Percentiles rank a stretch among this genome's conserved stretches.
Evolutionary conservation across 2,329 filamentous ascomycete species (phyloP).

Genomic region (Paecilomyces niveus): DNA sequence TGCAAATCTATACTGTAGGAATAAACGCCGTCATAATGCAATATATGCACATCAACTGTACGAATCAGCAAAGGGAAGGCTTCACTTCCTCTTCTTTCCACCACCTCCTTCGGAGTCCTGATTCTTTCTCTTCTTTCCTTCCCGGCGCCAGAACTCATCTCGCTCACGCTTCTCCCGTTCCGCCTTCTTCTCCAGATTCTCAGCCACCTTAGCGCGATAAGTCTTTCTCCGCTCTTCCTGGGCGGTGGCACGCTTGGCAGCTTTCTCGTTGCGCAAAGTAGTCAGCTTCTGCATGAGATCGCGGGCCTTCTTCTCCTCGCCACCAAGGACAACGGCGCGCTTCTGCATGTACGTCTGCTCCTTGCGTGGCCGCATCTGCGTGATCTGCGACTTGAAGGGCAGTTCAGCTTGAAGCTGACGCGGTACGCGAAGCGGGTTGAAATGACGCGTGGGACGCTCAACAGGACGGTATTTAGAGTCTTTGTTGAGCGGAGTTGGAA

Average conservation of each 20-base stretch:
- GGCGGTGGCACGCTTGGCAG: slow-evolving; percentile 71
- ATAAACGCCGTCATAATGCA: slow-evolving; percentile 2
- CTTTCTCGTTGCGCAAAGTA: slow-evolving; percentile 83
- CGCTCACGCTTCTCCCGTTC: slow-evolving; percentile 84
- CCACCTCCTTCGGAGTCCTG: slow-evolving; percentile 46
- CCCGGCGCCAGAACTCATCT: slow-evolving; percentile 85
- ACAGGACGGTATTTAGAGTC: slow-evolving; percentile 76
- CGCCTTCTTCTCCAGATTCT: slow-evolving; percentile 75
- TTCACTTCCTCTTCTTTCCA: slow-evolving; percentile 38
- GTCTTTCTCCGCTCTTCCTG: slow-evolving; percentile 80
- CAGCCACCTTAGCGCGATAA: slow-evolving; percentile 76
- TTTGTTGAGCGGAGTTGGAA: slow-evolving; percentile 70
- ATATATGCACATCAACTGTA: slow-evolving; percentile 1
- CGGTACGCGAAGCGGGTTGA: slow-evolving; percentile 57
- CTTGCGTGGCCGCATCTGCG: slow-evolving; percentile 70
- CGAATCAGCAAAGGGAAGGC: slow-evolving; percentile 3
- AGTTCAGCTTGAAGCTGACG: slow-evolving; percentile 62
- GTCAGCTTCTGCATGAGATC: slow-evolving; percentile 89
- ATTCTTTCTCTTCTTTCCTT: slow-evolving; percentile 71
- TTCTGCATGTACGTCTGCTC: slow-evolving; percentile 89
- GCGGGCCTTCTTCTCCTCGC: slow-evolving; percentile 83
- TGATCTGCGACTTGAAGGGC: slow-evolving; percentile 88
- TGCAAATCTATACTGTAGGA: not conserved
- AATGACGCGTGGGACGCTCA: slow-evolving; percentile 58
- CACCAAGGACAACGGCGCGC: slow-evolving; percentile 76